Conservation (phyloP, 352 stramenopile species). For the Globisporangium spinosum region DNA sequence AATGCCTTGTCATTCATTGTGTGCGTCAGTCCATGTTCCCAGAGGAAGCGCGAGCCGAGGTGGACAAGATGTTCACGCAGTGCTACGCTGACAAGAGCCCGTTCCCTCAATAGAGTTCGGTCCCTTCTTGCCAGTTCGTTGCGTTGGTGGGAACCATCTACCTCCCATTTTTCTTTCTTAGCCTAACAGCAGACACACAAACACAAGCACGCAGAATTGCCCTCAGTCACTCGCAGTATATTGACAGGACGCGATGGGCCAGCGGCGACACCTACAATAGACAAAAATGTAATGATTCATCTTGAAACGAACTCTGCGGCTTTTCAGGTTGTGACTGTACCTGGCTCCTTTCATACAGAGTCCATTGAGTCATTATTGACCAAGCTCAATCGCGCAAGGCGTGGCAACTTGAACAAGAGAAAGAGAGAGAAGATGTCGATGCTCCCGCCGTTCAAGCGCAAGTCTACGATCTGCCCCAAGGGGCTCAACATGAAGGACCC, state of each 20-base stretch:
- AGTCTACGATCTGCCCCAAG: slow-evolving; percentile 12
- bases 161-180: neutral
- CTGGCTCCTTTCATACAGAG: neutral
- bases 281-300: neutral
- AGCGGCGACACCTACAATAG: neutral
- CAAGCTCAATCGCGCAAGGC: neutral
- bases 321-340: neutral
- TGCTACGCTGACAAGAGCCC: slow-evolving; percentile 74
- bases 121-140: neutral
- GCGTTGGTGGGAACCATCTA: neutral
- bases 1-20: neutral
- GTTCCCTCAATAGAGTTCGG: slow-evolving; percentile 29
- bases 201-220: neutral
- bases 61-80: slow-evolving; percentile 76
- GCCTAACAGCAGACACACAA: neutral
- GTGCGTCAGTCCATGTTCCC: slow-evolving; percentile 72
- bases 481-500: slow-evolving; percentile 57
- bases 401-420: neutral
- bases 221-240: neutral
- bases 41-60: slow-evolving; percentile 48
- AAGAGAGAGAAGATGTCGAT: slow-evolving; percentile 1
- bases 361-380: neutral
- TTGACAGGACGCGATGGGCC: neutral
- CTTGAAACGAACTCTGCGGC: neutral
- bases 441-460: slow-evolving; percentile 6